Percentiles rank a stretch among this genome's conserved stretches.
Conservation (phyloP, 352 stramenopile genomes). For the Phytopythium litorale region DNA sequence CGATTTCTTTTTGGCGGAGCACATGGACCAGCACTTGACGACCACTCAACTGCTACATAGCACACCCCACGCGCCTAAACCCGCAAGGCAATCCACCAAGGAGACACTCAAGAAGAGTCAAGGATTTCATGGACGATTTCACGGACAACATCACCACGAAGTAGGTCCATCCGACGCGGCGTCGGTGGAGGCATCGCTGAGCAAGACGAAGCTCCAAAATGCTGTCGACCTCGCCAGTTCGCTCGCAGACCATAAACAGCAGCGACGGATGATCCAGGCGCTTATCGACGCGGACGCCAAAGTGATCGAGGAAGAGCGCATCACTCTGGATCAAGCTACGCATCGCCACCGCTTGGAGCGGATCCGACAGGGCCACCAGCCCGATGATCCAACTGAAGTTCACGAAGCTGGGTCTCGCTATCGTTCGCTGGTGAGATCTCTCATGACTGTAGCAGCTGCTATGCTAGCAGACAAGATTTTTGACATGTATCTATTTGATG, state of each 20-base stretch:
- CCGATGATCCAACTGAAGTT: conserved; percentile 5
- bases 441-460: background rate
- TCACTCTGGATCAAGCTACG: conserved; percentile 47
- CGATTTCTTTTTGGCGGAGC: conserved; percentile 36
- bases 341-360: conserved; percentile 52
- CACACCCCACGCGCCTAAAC: background rate
- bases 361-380: conserved; percentile 15
- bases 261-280: conserved; percentile 58
- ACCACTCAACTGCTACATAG: conserved; percentile 27
- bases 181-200: conserved; percentile 40
- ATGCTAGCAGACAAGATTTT: conserved; percentile 7
- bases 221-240: conserved; percentile 62
- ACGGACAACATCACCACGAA: background rate
- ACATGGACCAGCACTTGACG: conserved; percentile 23
- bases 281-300: conserved; percentile 63
- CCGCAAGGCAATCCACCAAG: background rate
- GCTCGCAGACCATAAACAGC: conserved; percentile 46
- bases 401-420: background rate
- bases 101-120: background rate
- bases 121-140: background rate
- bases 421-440: background rate
- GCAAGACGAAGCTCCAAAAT: conserved; percentile 64
- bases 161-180: background rate
- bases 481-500: background rate
- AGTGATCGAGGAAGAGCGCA: conserved; percentile 66